phyloP scores from a whole-genome alignment of 306 rosid genomes.

The Parietaria judaica region DNA sequence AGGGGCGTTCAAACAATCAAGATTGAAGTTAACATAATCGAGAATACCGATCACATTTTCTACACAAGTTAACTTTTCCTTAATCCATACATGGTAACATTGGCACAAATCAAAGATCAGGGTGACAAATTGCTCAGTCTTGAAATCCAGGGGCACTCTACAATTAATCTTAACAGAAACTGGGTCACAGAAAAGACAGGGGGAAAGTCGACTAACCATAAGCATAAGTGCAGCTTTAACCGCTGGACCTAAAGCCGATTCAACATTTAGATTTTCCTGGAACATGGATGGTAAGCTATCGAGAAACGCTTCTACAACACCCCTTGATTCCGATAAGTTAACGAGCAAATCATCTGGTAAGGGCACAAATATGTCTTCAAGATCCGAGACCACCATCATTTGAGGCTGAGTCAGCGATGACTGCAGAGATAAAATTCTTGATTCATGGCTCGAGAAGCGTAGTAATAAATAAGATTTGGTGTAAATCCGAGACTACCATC shows the following conservation, averaged over 20 bases:
- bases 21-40: too few species aligned
- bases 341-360: slow-evolving; percentile 98
- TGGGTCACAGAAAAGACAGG: neutral
- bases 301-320: slow-evolving; percentile 83
- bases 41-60: too few species aligned
- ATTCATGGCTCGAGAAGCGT: slow-evolving; percentile 18
- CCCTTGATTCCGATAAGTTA: slow-evolving; percentile 93
- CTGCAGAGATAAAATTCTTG: slow-evolving; percentile 41
- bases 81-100: neutral
- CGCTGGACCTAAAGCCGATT: slow-evolving; percentile 98
- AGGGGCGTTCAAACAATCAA: too few species aligned
- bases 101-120: slow-evolving; percentile 1
- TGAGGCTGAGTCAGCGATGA: slow-evolving; percentile 94
- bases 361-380: slow-evolving; percentile 95
- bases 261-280: slow-evolving; percentile 77
- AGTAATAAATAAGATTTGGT: too few species aligned
- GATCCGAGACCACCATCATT: slow-evolving; percentile 98
- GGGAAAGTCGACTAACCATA: slow-evolving; percentile 50
- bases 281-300: slow-evolving; percentile 97
- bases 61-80: too few species aligned
- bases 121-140: too few species aligned
- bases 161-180: neutral
- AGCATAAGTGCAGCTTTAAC: slow-evolving; percentile 89
- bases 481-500: too few species aligned
- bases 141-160: too few species aligned